Conservation (phyloP, 164 flowering plant species). For the Magnolia sinica region DNA sequence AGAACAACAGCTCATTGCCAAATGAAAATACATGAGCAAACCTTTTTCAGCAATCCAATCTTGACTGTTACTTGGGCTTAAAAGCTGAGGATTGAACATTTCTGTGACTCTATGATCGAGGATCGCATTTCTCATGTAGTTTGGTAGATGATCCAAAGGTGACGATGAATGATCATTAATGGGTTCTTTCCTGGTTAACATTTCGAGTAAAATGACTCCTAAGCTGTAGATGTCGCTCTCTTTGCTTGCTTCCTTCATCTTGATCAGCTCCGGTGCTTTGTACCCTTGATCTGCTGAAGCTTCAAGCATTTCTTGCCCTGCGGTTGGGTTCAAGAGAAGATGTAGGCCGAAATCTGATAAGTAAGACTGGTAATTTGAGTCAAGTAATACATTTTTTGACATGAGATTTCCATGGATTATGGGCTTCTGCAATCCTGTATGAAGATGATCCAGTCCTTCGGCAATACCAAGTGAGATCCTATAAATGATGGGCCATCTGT, state of each 20-base stretch:
- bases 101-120: constrained; percentile 54
- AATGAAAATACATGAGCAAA: constrained; percentile 64
- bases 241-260: constrained; percentile 72
- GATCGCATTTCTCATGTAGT: constrained; percentile 56
- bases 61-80: constrained; percentile 27
- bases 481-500: constrained; percentile 59
- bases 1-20: constrained; percentile 92
- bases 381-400: constrained; percentile 73
- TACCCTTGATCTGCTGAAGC: constrained; percentile 69
- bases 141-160: constrained; percentile 58
- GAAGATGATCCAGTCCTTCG: constrained; percentile 74
- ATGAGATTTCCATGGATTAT: constrained; percentile 85
- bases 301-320: constrained; percentile 83
- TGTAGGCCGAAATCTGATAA: constrained; percentile 77
- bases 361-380: constrained; percentile 41
- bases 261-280: constrained; percentile 93
- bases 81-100: constrained; percentile 54
- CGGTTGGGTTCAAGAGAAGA: constrained; percentile 61
- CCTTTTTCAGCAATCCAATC: constrained; percentile 44
- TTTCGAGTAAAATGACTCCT: constrained; percentile 83
- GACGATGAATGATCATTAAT: constrained; percentile 44
- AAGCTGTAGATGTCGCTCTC: constrained; percentile 79
- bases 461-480: constrained; percentile 70
- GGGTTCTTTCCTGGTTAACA: constrained; percentile 72
- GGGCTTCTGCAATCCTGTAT: constrained; percentile 56